Base-by-base conservation (phyloP, 768 basidiomycete species). In the Candolleomyces aberdarensis region DNA sequence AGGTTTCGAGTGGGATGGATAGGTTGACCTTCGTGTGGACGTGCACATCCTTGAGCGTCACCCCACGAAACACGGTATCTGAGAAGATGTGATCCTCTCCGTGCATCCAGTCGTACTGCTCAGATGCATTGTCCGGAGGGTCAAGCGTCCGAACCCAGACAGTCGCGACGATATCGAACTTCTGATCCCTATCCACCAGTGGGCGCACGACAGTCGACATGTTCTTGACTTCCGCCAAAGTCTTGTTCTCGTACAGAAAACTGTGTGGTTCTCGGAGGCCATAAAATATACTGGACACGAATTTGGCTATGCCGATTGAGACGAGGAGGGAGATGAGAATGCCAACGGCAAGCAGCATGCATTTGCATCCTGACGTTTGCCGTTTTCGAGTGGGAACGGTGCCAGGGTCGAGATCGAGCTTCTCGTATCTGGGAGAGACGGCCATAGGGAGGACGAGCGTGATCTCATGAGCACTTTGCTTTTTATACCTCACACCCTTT, bases 1-100 rank as follows among this genome's bases (percentile, higher is more conserved):
- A 77, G 15, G 69, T 62, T 15, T 62, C 65, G 0, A 72, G 74
- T 3, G 75, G 75, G 8, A 77, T 48, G 9, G 59, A 63, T 19
- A 73, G 65, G 6, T 68, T 63, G 20, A 75, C 63, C 1, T 66
- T 67, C 2, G 68, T 56, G 56, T 66, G 66, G 8, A 65, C n/a
- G 46, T 67, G 57, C 43, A 72, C 70, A 55, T 74, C 71, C n/a
- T 64, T 63, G 44, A 75, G 57, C 7, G 57, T 63, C 0, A 76
- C 59, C 14, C 67, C 70, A 5, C 59, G 62, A 50, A 75, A 74
- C 1, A 75, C 68, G 8, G 68, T 68, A 13, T 69, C 73, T 31
- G 51, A 52, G 51, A 52, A 52, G 22, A 52, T 19, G 8, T 15
- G 13, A 20, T 52, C 10, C 7, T 52, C 51, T 10, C n/a, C 13